Conservation (phyloP, 2,329 filamentous ascomycete species). For the Penicillium sp. region DNA sequence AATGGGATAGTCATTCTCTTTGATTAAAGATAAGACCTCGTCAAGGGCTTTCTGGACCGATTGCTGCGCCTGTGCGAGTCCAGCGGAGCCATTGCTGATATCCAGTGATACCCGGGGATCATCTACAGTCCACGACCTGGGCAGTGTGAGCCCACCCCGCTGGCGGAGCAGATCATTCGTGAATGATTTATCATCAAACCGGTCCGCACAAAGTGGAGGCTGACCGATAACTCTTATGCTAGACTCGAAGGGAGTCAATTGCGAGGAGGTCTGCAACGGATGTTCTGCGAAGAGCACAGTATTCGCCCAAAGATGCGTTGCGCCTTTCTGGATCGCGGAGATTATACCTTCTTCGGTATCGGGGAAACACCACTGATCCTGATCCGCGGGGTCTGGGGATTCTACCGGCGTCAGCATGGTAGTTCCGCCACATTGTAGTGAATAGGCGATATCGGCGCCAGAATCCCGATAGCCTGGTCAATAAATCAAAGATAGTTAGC, state of each 20-base stretch:
- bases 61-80: background rate
- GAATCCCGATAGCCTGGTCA: conserved; percentile 50
- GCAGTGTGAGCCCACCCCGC: conserved; percentile 42
- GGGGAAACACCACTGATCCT: conserved; percentile 45
- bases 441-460: conserved; percentile 51
- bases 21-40: conserved; percentile 6
- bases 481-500: background rate
- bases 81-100: background rate
- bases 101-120: conserved; percentile 4
- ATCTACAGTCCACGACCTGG: conserved; percentile 36
- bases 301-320: conserved; percentile 53
- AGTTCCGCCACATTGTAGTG: conserved; percentile 33
- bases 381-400: conserved; percentile 29
- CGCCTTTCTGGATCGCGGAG: conserved; percentile 40
- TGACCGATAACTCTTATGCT: conserved; percentile 47
- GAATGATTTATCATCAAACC: conserved; percentile 53
- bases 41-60: background rate
- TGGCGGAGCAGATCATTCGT: conserved; percentile 47
- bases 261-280: conserved; percentile 47
- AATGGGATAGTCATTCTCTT: conserved; percentile 37
- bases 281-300: conserved; percentile 52
- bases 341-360: conserved; percentile 48
- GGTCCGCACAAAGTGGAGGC: conserved; percentile 48
- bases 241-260: conserved; percentile 31
- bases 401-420: conserved; percentile 33